These are phyloP conservation scores for Russula abietina DNA, from an alignment of 768 basidiomycete species.

Conservation along the genomic window DNA sequence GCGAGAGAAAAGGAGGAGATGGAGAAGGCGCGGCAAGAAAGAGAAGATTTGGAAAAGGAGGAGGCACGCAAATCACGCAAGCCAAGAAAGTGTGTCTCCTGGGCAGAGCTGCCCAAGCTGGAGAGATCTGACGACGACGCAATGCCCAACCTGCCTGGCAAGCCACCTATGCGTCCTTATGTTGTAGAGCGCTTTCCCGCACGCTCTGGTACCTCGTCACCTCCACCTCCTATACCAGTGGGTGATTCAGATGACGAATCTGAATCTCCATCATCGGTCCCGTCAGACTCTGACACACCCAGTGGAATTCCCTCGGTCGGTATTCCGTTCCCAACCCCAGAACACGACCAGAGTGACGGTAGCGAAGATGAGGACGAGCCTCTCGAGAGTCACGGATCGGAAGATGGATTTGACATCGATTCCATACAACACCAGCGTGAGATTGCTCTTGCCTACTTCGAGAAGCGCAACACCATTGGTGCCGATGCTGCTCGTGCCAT, in stretches of 20 bases:
- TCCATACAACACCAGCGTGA: constrained; percentile 66
- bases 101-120: constrained; percentile 41
- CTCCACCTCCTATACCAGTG: constrained; percentile 22
- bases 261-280: constrained; percentile 31
- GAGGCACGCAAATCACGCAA: constrained; percentile 32
- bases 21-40: constrained; percentile 30
- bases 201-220: constrained; percentile 26
- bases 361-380: constrained; percentile 24
- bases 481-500: constrained; percentile 48
- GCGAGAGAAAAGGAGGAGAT: constrained; percentile 37
- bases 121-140: constrained; percentile 48
- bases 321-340: not conserved
- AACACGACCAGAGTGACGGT: constrained; percentile 13
- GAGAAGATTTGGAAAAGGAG: constrained; percentile 28
- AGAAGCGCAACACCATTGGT: constrained; percentile 53
- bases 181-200: constrained; percentile 60
- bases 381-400: constrained; percentile 38
- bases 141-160: constrained; percentile 36
- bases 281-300: constrained; percentile 34
- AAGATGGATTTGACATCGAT: constrained; percentile 54
- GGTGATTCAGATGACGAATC: constrained; percentile 72
- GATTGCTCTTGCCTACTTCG: constrained; percentile 64
- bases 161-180: constrained; percentile 55
- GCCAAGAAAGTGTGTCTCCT: constrained; percentile 60
- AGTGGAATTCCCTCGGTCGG: constrained; percentile 27